These are phyloP conservation scores for Cudoniella acicularis DNA, from an alignment of 495 filamentous ascomycete species.

Conservation along the genomic window DNA sequence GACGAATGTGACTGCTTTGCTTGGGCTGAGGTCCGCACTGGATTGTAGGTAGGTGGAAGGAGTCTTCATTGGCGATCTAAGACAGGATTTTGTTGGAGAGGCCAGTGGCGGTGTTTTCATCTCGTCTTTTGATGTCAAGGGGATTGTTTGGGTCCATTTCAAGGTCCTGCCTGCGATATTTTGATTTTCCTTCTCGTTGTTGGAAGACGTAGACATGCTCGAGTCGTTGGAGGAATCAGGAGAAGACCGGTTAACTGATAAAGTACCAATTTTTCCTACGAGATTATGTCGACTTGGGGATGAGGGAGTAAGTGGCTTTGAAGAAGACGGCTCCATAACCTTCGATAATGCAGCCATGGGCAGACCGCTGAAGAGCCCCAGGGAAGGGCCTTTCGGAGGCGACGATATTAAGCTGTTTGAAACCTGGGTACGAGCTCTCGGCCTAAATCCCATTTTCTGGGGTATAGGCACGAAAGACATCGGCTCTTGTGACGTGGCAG, in stretches of 20 bases:
- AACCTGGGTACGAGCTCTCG: slow-evolving; percentile 29
- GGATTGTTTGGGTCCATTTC: slow-evolving; percentile 20
- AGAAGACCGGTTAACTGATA: neutral
- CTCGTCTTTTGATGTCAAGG: neutral
- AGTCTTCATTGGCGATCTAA: slow-evolving; percentile 47
- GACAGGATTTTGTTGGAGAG: slow-evolving; percentile 47
- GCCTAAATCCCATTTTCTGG: slow-evolving; percentile 48
- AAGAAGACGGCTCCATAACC: neutral
- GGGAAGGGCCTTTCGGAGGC: slow-evolving; percentile 4
- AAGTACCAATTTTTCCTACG: slow-evolving; percentile 1
- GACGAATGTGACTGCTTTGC: slow-evolving; percentile 24
- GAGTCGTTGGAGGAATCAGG: neutral
- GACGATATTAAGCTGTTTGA: slow-evolving; percentile 8
- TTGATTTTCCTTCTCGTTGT: slow-evolving; percentile 16
- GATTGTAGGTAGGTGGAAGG: neutral
- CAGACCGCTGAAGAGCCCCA: slow-evolving; percentile 5
- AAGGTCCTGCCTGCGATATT: slow-evolving; percentile 3
- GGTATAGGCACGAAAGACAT: slow-evolving; percentile 28
- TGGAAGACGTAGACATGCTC: slow-evolving; percentile 3
- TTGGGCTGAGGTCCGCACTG: slow-evolving; percentile 1
- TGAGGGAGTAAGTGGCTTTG: slow-evolving; percentile 6
- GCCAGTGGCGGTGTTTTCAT: slow-evolving; percentile 26
- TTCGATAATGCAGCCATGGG: neutral
- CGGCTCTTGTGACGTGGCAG: neutral
- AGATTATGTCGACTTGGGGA: slow-evolving; percentile 15